Conservation (phyloP, 2,329 filamentous ascomycete species). For the Karstenula rhodostoma region DNA sequence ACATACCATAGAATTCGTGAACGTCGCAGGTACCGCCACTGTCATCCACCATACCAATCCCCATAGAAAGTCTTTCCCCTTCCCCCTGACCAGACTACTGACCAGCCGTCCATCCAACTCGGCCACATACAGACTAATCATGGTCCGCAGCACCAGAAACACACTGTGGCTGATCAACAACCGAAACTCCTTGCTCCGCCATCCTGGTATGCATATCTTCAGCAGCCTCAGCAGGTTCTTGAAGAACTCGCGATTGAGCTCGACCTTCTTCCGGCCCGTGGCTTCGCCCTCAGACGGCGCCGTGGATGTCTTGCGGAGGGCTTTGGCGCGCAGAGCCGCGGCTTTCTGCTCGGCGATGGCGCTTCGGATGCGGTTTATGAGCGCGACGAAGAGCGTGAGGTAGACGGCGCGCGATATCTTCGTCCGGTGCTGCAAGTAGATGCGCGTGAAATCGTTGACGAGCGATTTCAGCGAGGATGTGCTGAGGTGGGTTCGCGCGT, state of each 20-base stretch:
- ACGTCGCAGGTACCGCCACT: conserved; percentile 93
- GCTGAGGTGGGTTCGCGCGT: conserved; percentile 37
- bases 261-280: conserved; percentile 76
- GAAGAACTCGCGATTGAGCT: conserved; percentile 88
- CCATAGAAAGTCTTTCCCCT: conserved; percentile 86
- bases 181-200: conserved; percentile 85
- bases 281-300: conserved; percentile 45
- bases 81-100: conserved; percentile 89
- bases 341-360: conserved; percentile 94
- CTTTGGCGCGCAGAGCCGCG: conserved; percentile 71
- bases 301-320: conserved; percentile 60
- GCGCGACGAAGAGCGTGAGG: conserved; percentile 51
- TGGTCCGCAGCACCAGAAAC: conserved; percentile 86
- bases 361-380: conserved; percentile 81
- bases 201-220: conserved; percentile 88
- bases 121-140: conserved; percentile 95
- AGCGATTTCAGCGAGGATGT: conserved; percentile 46
- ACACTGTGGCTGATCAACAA: conserved; percentile 90
- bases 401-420: conserved; percentile 54
- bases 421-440: conserved; percentile 51
- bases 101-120: conserved; percentile 95
- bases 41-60: conserved; percentile 98
- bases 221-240: conserved; percentile 79
- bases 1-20: conserved; percentile 96
- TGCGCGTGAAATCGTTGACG: conserved; percentile 47